Conservation (phyloP, 75 land plant species). For the Cunninghamia lanceolata region DNA sequence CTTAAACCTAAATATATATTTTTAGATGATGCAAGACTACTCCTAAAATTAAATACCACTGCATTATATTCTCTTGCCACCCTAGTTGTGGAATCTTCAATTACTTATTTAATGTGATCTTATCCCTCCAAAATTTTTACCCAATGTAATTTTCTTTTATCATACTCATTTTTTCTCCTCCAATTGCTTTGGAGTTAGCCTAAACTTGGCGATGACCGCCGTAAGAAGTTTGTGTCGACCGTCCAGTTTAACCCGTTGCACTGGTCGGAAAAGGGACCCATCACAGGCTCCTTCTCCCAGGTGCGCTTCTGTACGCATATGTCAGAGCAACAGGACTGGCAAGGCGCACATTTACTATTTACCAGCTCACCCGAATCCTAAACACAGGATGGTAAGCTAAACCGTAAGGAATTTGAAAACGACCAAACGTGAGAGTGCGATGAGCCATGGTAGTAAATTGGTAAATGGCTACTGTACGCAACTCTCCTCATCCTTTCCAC, state of each 20-base stretch:
- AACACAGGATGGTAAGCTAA: neutral
- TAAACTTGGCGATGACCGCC: neutral
- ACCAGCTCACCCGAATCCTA: neutral
- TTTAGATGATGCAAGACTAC: too few species aligned
- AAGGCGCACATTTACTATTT: slow-evolving; percentile 1
- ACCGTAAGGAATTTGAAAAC: neutral
- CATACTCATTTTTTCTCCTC: too few species aligned
- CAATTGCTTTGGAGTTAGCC: neutral
- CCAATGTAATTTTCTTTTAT: too few species aligned
- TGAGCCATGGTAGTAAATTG: neutral
- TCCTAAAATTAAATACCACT: too few species aligned
- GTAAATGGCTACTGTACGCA: neutral
- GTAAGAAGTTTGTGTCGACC: neutral
- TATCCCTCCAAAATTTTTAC: too few species aligned
- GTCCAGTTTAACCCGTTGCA: neutral
- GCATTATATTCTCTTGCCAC: too few species aligned
- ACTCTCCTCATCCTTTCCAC: neutral
- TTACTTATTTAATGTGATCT: too few species aligned
- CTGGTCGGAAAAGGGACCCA: neutral
- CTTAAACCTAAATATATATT: too few species aligned
- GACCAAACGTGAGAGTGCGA: neutral
- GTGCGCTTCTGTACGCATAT: neutral
- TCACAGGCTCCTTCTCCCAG: neutral
- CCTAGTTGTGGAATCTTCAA: too few species aligned
- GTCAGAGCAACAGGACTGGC: neutral